Evolutionary conservation across 1,139 yeast genomes (phyloP).

Genomic region (Debaryomycetaceae sp.): DNA sequence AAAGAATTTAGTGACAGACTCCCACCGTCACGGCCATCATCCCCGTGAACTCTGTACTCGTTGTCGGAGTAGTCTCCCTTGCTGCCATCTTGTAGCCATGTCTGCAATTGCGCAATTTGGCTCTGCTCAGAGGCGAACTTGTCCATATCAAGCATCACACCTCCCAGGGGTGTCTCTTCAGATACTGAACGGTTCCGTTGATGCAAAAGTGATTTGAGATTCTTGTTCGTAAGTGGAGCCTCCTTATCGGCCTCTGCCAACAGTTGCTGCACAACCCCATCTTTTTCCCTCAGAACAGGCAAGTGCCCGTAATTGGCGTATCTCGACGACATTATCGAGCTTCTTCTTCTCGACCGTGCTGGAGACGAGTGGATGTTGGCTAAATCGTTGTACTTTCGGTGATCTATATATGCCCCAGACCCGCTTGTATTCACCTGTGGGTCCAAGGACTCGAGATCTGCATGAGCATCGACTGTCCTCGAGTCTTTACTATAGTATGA

Average conservation of each 20-base stretch:
- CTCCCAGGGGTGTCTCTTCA: slow-evolving; percentile 12
- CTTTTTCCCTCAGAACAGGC: not conserved
- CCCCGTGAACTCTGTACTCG: slow-evolving; percentile 4
- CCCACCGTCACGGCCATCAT: slow-evolving; percentile 14
- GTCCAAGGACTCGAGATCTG: not conserved
- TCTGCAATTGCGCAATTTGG: slow-evolving; percentile 18
- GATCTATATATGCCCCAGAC: slow-evolving; percentile 31
- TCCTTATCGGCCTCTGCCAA: not conserved
- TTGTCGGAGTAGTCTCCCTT: slow-evolving; percentile 13
- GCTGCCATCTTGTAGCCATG: not conserved
- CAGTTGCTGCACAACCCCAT: not conserved
- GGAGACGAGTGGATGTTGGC: slow-evolving; percentile 32
- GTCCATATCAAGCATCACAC: slow-evolving; percentile 41
- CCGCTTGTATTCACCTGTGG: not conserved
- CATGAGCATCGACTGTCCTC: not conserved
- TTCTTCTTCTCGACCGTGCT: slow-evolving; percentile 30
- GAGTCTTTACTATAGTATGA: not conserved
- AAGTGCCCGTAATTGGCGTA: not conserved
- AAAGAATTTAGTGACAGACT: slow-evolving; percentile 27
- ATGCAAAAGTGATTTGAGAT: slow-evolving; percentile 27
- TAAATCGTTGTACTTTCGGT: slow-evolving; percentile 27
- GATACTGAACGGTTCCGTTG: slow-evolving; percentile 11
- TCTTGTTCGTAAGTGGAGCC: slow-evolving; percentile 37
- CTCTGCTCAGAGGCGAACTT: slow-evolving; percentile 35
- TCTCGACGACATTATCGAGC: slow-evolving; percentile 9